Conservation (phyloP, 2,329 filamentous ascomycete genomes). For the Hypoxylon sp. region DNA sequence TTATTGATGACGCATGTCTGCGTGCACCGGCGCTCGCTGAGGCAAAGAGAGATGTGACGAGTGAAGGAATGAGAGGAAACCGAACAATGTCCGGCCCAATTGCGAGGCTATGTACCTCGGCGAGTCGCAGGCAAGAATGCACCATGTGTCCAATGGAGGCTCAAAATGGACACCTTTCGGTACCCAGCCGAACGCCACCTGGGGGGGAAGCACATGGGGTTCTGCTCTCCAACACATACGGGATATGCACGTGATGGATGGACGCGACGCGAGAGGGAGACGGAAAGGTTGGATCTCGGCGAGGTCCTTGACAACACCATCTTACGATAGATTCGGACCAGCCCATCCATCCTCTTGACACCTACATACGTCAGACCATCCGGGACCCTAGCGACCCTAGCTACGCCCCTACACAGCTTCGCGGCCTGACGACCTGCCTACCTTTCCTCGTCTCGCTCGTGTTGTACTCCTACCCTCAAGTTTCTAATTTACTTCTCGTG, state of each 20-base stretch:
- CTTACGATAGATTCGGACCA: background rate
- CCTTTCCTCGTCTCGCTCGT: too few relatives aligned
- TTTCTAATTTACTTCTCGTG: background rate
- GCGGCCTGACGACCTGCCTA: background rate
- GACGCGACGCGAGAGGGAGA: conserved; percentile 10
- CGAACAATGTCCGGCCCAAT: conserved; percentile 15
- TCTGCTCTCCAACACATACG: background rate
- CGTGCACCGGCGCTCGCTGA: conserved; percentile 3
- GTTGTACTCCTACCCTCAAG: background rate
- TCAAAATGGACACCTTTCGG: conserved; percentile 6
- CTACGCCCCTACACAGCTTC: too few relatives aligned
- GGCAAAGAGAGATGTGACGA: conserved; percentile 21
- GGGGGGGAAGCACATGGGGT: background rate
- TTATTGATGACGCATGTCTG: background rate
- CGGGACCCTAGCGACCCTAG: background rate
- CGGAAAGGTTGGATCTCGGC: conserved; percentile 1
- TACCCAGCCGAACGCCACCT: conserved; percentile 18
- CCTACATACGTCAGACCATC: background rate
- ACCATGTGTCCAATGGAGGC: conserved; percentile 15
- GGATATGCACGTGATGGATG: conserved; percentile 24
- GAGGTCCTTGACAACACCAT: background rate
- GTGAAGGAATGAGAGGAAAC: conserved; percentile 3
- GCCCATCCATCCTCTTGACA: background rate
- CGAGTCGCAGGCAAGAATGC: background rate
- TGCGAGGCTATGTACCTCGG: background rate